phyloP scores from a whole-genome alignment of 1,139 yeast species.

The Blastobotrys elegans region DNA sequence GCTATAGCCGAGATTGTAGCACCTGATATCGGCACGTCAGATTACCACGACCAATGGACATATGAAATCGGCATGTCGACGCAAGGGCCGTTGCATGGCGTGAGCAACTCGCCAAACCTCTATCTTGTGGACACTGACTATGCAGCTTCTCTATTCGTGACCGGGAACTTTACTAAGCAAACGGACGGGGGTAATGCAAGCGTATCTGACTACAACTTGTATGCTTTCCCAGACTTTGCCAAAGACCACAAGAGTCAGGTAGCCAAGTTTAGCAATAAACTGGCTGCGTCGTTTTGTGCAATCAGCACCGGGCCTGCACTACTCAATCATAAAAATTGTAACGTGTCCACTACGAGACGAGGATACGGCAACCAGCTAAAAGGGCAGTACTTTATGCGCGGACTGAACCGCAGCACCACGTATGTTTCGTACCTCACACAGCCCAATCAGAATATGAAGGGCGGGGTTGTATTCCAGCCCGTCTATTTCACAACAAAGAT shows the following conservation, averaged over 20 bases:
- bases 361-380: slow-evolving; percentile 43
- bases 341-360: slow-evolving; percentile 44
- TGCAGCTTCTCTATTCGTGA: slow-evolving; percentile 61
- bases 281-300: slow-evolving; percentile 72
- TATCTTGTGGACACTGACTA: slow-evolving; percentile 69
- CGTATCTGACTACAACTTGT: slow-evolving; percentile 22
- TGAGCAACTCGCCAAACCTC: slow-evolving; percentile 60
- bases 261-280: slow-evolving; percentile 11
- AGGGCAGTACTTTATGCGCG: slow-evolving; percentile 55
- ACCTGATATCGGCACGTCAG: slow-evolving; percentile 14
- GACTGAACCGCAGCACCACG: slow-evolving; percentile 54
- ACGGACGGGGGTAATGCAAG: slow-evolving; percentile 19
- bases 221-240: slow-evolving; percentile 29
- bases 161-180: slow-evolving; percentile 49
- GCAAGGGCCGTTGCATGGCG: slow-evolving; percentile 59
- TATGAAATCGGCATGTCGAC: slow-evolving; percentile 71
- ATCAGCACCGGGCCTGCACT: slow-evolving; percentile 41
- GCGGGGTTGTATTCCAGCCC: slow-evolving; percentile 63
- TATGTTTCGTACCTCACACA: slow-evolving; percentile 66
- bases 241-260: neutral
- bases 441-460: slow-evolving; percentile 37
- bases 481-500: slow-evolving; percentile 59
- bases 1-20: slow-evolving; percentile 22
- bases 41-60: slow-evolving; percentile 27
- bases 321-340: slow-evolving; percentile 35